Conservation (phyloP, 106 monocot species). For the Narthecium ossifragum region DNA sequence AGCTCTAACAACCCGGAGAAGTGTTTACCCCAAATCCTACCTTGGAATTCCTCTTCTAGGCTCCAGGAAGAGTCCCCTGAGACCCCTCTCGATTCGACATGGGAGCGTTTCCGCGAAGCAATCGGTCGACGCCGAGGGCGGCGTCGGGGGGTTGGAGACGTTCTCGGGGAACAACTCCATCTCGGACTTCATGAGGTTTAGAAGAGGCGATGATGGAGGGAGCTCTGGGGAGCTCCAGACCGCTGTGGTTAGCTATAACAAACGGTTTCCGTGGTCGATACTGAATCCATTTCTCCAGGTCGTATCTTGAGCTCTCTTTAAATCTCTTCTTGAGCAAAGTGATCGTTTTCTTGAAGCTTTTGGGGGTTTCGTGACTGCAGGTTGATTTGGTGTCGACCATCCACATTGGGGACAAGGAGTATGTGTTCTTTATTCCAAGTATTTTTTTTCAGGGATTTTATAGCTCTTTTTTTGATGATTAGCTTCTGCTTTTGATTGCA, state of each 20-base stretch:
- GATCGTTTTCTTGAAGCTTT: not conserved
- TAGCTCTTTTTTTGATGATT: not conserved
- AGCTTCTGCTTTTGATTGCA: not conserved
- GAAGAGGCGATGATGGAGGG: slow-evolving; percentile 11
- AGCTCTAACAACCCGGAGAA: too few species aligned
- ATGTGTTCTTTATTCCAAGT: slow-evolving; percentile 8
- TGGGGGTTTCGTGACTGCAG: slow-evolving; percentile 24
- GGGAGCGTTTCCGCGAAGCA: not conserved
- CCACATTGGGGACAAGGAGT: slow-evolving; percentile 84
- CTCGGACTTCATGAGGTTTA: slow-evolving; percentile 78
- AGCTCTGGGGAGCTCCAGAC: slow-evolving; percentile 66
- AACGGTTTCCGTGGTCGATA: slow-evolving; percentile 69
- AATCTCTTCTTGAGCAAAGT: not conserved
- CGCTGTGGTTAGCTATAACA: slow-evolving; percentile 73
- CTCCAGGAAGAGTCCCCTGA: not conserved
- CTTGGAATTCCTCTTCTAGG: not conserved
- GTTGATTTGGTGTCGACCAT: slow-evolving; percentile 93
- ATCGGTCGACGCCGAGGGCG: slow-evolving; percentile 4
- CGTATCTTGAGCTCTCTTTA: slow-evolving; percentile 2
- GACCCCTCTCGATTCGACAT: not conserved
- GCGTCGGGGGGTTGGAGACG: slow-evolving; percentile 14
- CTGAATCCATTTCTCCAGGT: slow-evolving; percentile 77
- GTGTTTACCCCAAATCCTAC: not conserved
- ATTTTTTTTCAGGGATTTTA: not conserved
- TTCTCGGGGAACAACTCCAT: slow-evolving; percentile 54